Evolutionary conservation across 352 stramenopile species (phyloP).

Genomic region (Pythium sp.): DNA sequence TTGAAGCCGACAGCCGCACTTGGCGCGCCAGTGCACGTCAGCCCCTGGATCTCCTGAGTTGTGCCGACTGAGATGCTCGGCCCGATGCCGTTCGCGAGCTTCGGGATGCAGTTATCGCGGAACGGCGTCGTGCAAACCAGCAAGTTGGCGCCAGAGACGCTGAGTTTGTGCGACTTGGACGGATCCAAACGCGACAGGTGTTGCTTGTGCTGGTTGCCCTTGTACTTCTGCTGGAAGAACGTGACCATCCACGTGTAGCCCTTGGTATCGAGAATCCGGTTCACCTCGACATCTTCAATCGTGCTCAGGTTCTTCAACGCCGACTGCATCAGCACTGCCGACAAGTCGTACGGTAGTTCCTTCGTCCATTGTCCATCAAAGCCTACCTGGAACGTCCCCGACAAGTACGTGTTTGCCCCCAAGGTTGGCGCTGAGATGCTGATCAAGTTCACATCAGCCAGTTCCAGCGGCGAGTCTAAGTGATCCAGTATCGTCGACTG

Average conservation of each 20-base stretch:
- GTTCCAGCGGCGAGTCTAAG: slow-evolving; percentile 29
- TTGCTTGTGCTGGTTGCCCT: slow-evolving; percentile 55
- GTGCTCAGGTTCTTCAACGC: slow-evolving; percentile 50
- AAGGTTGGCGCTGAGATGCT: slow-evolving; percentile 60
- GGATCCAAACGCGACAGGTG: slow-evolving; percentile 41
- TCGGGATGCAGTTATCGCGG: slow-evolving; percentile 36
- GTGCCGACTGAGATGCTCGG: slow-evolving; percentile 43
- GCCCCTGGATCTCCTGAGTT: slow-evolving; percentile 50
- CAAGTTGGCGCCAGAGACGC: slow-evolving; percentile 47
- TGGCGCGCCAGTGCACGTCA: slow-evolving; percentile 42
- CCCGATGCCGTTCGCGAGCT: slow-evolving; percentile 39
- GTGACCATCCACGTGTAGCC: slow-evolving; percentile 82
- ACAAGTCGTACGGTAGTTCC: slow-evolving; percentile 86
- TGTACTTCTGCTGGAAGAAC: slow-evolving; percentile 52
- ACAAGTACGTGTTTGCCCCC: slow-evolving; percentile 42
- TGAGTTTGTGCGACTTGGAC: slow-evolving; percentile 48
- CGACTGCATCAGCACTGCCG: slow-evolving; percentile 73
- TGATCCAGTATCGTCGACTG: slow-evolving; percentile 52
- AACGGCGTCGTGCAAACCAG: slow-evolving; percentile 53
- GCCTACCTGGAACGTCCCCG: slow-evolving; percentile 85
- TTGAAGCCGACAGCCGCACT: slow-evolving; percentile 41
- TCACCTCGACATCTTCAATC: slow-evolving; percentile 53
- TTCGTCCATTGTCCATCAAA: slow-evolving; percentile 87
- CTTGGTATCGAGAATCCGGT: slow-evolving; percentile 53
- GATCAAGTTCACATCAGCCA: slow-evolving; percentile 63